Percentiles rank a stretch among this genome's conserved stretches.
Evolutionary conservation across 2,329 filamentous ascomycete genomes (phyloP).

Genomic region (Exophiala sp.): DNA sequence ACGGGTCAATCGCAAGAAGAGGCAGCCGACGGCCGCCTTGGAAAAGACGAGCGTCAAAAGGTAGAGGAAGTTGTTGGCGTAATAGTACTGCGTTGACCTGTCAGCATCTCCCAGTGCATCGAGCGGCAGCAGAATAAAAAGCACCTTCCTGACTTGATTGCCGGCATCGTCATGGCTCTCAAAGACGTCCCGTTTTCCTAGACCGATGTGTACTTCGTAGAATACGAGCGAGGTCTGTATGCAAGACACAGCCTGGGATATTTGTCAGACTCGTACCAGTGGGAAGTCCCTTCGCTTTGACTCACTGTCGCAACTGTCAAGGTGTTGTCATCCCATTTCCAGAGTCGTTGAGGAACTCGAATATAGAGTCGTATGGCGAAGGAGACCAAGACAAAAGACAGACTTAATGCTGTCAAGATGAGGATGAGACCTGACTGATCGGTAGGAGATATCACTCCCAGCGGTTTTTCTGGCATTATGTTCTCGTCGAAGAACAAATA

Average conservation of each 20-base stretch:
- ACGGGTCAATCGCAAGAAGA: constrained; percentile 44
- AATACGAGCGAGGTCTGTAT: constrained; percentile 38
- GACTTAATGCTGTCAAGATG: constrained; percentile 36
- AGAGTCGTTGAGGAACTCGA: constrained; percentile 31
- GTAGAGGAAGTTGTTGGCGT: constrained; percentile 41
- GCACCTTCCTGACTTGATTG: constrained; percentile 36
- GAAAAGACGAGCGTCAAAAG: constrained; percentile 40
- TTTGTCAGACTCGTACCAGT: constrained; percentile 7
- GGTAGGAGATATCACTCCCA: constrained; percentile 34
- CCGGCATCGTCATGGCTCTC: constrained; percentile 23
- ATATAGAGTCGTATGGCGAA: constrained; percentile 39
- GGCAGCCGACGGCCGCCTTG: constrained; percentile 40
- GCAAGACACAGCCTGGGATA: constrained; percentile 32
- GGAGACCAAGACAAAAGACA: constrained; percentile 38
- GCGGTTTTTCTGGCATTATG: constrained; percentile 25
- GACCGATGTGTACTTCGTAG: constrained; percentile 36
- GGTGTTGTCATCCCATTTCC: constrained; percentile 35
- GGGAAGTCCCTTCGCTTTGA: neutral
- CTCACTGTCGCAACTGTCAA: constrained; percentile 33
- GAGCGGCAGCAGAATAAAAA: neutral
- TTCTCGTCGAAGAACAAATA: neutral
- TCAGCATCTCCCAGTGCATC: constrained; percentile 30
- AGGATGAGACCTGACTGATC: constrained; percentile 40
- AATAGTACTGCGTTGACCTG: constrained; percentile 19
- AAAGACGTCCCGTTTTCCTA: constrained; percentile 35